Evolutionary conservation across 2,329 filamentous ascomycete species (phyloP).

Genomic region (Ascomycota sp.): DNA sequence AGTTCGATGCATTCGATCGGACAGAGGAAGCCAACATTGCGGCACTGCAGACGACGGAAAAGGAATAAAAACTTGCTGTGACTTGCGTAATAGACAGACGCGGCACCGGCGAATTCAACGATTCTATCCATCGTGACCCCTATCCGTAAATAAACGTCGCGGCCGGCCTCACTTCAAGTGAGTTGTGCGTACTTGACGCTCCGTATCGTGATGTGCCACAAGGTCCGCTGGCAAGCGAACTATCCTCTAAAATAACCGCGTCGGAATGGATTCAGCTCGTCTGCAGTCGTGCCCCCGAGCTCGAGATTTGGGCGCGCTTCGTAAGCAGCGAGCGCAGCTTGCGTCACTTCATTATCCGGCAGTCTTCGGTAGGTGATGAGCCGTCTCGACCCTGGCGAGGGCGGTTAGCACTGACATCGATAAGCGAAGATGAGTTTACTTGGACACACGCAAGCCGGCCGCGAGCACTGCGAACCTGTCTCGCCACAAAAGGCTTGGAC

Average conservation of each 20-base stretch:
- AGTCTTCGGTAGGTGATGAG: slow-evolving; percentile 68
- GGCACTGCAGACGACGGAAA: no score
- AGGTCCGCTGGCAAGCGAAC: no score
- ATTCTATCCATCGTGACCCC: no score
- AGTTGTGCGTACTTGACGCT: no score
- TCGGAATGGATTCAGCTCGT: slow-evolving; percentile 38
- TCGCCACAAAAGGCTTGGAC: neutral
- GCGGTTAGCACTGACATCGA: slow-evolving; percentile 2
- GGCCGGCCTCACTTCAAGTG: no score
- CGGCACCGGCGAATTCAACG: no score
- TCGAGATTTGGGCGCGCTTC: slow-evolving; percentile 9
- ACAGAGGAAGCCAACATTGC: no score
- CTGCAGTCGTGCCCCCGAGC: slow-evolving; percentile 24
- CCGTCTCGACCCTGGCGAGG: slow-evolving; percentile 52
- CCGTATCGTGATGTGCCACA: no score
- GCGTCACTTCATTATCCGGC: slow-evolving; percentile 32
- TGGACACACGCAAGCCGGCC: neutral
- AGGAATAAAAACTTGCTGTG: no score
- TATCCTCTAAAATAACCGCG: slow-evolving; percentile 28
- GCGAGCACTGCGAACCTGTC: neutral
- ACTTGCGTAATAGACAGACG: no score
- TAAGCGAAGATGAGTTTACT: neutral
- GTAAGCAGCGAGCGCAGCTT: slow-evolving; percentile 16
- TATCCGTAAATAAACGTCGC: no score
- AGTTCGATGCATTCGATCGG: no score